A percentile compares a stretch with the other conserved stretches of the same genome.
These are phyloP conservation scores for Arabis alpina DNA, from an alignment of 345 rosid genomes.

Conservation along the genomic window DNA sequence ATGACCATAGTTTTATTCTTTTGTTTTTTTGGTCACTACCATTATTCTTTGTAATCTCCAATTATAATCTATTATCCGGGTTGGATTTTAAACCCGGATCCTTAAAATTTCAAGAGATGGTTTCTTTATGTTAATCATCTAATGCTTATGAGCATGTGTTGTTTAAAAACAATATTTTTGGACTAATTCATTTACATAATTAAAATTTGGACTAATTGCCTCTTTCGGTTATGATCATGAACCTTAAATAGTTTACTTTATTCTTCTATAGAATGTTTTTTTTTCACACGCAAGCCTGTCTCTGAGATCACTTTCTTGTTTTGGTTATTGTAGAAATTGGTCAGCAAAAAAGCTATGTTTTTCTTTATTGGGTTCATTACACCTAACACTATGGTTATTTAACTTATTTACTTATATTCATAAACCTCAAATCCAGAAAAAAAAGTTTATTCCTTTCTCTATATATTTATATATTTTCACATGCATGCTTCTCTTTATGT, in stretches of 20 bases:
- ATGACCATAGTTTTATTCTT: neutral
- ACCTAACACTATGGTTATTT: constrained; percentile 11
- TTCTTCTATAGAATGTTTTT: neutral
- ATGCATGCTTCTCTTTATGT: constrained; percentile 17
- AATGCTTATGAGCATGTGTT: constrained; percentile 1
- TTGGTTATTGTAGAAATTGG: constrained; percentile 15
- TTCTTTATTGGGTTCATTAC: constrained; percentile 14
- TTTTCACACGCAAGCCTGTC: constrained; percentile 5
- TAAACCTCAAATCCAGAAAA: neutral
- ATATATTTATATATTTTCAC: constrained; percentile 7
- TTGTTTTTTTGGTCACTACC: constrained; percentile 9
- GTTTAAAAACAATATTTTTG: constrained; percentile 1
- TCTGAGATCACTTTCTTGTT: constrained; percentile 21
- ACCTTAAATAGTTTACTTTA: neutral
- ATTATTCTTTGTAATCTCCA: neutral
- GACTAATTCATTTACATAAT: constrained; percentile 6
- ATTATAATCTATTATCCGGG: neutral
- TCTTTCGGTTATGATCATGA: neutral
- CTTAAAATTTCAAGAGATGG: no score
- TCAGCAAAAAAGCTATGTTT: constrained; percentile 11
- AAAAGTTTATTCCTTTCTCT: constrained; percentile 26
- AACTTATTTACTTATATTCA: neutral
- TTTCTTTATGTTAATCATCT: neutral
- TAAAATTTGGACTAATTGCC: constrained; percentile 1
- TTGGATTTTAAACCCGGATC: constrained; percentile 8